Base-by-base conservation (phyloP, 805 yeast genomes). In the Saturnispora quitensis region DNA sequence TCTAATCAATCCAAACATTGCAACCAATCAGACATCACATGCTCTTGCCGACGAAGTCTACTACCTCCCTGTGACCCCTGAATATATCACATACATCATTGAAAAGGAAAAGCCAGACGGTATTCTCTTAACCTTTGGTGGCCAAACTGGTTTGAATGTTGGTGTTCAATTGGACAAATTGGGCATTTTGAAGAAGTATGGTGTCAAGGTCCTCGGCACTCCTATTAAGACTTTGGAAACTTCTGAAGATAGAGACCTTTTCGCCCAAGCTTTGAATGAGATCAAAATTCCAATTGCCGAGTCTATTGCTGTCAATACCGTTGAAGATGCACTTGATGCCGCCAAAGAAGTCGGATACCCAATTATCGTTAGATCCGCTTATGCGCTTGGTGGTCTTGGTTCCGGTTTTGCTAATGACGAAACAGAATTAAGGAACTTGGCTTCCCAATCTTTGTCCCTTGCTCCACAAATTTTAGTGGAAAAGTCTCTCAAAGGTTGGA, bases 401-500 rank as follows among this genome's bases (percentile, higher is more conserved):
- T 90, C 97, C 28, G 99, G 99, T 61, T 91, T 91, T 67, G 98
- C 98, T 53, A 86, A 87, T 60, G 86, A 89, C 67, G 89, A 87
- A 65, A 70, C 77, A 57, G 90, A 91, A 73, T 78, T 91, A 63
- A 76, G 84, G 53, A 90, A 81, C 44, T 76, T 91, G 59, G 89
- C 97, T 75, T 80, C 81, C 65, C 83, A 86, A 67, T 97, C 98
- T 0, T 89, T 91, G 68, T 96, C 98, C 48, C 80, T 95, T 28
- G 85, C 96, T 52, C 97, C 99, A 12, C 99, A 91, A 74, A 95
- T 91, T 52, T 77, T 91, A 58, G 93, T 91, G 56, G 99, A 91
- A 75, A 82, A 83, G 67, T 89, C 97, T 45, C 87, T 91, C 96
- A 93, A 93, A 74, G 99, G 99, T 58, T 91, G 99, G 99, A 91